These are phyloP conservation scores for Penicillium atrosanguineum DNA, from an alignment of 495 filamentous ascomycete genomes.

Conservation along the genomic window DNA sequence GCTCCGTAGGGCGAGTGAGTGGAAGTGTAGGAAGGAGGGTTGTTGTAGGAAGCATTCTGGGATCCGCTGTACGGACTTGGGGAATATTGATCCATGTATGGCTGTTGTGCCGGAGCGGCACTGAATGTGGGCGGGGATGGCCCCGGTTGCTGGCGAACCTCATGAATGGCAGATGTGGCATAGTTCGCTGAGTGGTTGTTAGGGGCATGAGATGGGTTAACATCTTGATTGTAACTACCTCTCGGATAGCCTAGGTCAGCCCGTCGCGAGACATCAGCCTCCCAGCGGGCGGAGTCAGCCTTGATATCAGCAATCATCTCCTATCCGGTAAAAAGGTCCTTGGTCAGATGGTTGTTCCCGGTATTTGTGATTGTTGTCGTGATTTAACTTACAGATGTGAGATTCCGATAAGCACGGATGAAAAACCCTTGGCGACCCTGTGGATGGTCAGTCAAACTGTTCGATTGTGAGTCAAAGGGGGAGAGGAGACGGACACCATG, in stretches of 20 bases:
- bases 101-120: conserved; percentile 34
- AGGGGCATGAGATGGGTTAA: conserved; percentile 39
- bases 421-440: conserved; percentile 74
- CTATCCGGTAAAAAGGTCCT: conserved; percentile 42
- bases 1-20: conserved; percentile 40
- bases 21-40: conserved; percentile 33
- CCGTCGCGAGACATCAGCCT: conserved; percentile 60
- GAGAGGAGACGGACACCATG: conserved; percentile 63
- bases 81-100: conserved; percentile 38
- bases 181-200: conserved; percentile 37
- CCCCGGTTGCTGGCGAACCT: conserved; percentile 36
- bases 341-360: conserved; percentile 20
- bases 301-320: conserved; percentile 88
- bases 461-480: conserved; percentile 2
- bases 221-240: conserved; percentile 48
- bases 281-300: conserved; percentile 77
- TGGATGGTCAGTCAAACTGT: conserved; percentile 35
- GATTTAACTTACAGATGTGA: conserved; percentile 70
- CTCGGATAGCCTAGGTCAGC: conserved; percentile 45
- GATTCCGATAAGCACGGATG: conserved; percentile 82
- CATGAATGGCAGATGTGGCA: conserved; percentile 34
- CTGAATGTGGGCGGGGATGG: conserved; percentile 40
- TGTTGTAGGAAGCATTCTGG: conserved; percentile 37
- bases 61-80: conserved; percentile 36
- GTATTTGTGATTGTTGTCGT: conserved; percentile 1